Evolutionary conservation across 2,329 filamentous ascomycete species (phyloP).

Genomic region (Lanzia echinophila): DNA sequence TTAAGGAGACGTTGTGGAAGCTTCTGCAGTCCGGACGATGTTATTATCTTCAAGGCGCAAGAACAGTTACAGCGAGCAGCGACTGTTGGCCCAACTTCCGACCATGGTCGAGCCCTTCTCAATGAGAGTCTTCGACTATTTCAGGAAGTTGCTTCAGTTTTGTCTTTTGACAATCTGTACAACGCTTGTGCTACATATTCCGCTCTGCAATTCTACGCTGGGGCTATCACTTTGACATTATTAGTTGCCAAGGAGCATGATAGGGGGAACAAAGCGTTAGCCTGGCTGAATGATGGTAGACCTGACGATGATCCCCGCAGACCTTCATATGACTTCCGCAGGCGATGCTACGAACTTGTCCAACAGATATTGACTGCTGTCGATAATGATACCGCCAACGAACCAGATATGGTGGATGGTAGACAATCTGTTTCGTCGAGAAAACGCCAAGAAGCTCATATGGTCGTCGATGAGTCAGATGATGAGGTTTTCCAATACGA

Average conservation of each 20-base stretch:
- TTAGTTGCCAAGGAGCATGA: conserved; percentile 79
- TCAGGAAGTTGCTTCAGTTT: conserved; percentile 75
- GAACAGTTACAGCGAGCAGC: conserved; percentile 86
- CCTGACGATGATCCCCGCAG: conserved; percentile 65
- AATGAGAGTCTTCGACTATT: conserved; percentile 88
- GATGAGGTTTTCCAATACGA: conserved; percentile 95
- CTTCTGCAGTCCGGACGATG: conserved; percentile 96
- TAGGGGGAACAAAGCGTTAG: conserved; percentile 75
- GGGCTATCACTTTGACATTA: conserved; percentile 82
- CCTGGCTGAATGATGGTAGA: conserved; percentile 81
- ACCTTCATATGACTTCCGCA: conserved; percentile 61
- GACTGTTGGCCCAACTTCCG: conserved; percentile 69
- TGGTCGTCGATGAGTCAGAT: conserved; percentile 77
- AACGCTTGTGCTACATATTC: conserved; percentile 75
- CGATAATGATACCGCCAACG: conserved; percentile 60
- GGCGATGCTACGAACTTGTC: conserved; percentile 79
- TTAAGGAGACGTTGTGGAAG: conserved; percentile 85
- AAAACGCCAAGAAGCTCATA: conserved; percentile 81
- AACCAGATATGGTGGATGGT: conserved; percentile 72
- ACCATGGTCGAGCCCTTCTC: conserved; percentile 69
- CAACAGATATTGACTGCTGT: conserved; percentile 74
- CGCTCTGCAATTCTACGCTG: conserved; percentile 80
- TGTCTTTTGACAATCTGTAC: conserved; percentile 74
- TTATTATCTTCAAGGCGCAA: conserved; percentile 96
- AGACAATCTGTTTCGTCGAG: conserved; percentile 68